Base-by-base conservation (phyloP, 2,329 filamentous ascomycete species). In the Zasmidium citrigriseum region DNA sequence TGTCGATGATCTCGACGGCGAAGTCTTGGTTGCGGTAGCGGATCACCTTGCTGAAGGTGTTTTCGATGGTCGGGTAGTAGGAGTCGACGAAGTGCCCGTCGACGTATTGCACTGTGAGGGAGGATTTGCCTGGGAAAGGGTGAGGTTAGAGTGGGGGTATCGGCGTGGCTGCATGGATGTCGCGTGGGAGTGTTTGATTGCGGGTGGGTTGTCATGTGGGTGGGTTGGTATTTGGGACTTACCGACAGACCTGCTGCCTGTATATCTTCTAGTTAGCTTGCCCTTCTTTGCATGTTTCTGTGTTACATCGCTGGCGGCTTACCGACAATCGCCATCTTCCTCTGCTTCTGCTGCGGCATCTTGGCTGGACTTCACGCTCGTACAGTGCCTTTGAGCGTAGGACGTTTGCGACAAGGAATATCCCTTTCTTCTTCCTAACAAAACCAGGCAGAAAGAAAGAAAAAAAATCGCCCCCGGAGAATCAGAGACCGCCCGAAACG, bases 11-110 rank as follows among this genome's bases (percentile, higher is more conserved):
- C 79, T 99, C 95, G 12, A 93, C 96, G 52, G 90, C 87, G 76
- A 88, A 99, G 66, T 98, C 95, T 76, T 97, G 91, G 52, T 90
- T 89, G 77, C 95, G 96, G 76, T 90, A 89, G 69, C 91, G 89
- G 75, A 99, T 96, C 67, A 92, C 88, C 76, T 96, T 96, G 81
- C 89, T 96, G 75, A 99, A 99, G 2, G 93, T 98, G 76, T 98
- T 99, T 77, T 99, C 95, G 71, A 99, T 98, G 44, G 95, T 99
- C 34, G 95, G 95, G 76, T 99, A 99, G 79, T 99, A 99, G 76
- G 90, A 96, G 77, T 99, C 95, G 72, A 99, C 93, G 73, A 99
- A 99, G 78, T 96, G 93, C 63, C 92, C 92, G 75, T 99, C 95
- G 72, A 97, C 93, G 73, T 95, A 98, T 73, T 93, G 93, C 49